Base-by-base conservation (phyloP, 129 eudicot genomes). In the Ambrosia artemisiifolia region DNA sequence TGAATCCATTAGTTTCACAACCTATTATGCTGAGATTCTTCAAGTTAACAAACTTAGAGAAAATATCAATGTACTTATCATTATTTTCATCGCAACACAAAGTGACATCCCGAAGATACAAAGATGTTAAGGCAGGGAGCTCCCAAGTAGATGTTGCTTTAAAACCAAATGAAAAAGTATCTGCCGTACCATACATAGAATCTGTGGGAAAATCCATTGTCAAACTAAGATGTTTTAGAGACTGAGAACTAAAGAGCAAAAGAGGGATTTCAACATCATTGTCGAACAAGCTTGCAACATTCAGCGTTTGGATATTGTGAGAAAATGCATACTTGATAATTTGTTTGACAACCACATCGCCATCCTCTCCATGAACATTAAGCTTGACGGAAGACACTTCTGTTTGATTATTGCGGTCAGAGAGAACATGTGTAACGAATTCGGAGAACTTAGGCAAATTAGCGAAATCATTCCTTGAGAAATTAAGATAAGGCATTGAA, bases 241-340 rank as follows among this genome's bases (percentile, higher is more conserved):
- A 55, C 63, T 6, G 57, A 9, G 81, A 77, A 46, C 76, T 70
- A 33, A 77, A 77, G 18, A 20, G 55, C 28, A 61, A 57, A 61
- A 44, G 69, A 65, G 76, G 66, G 16, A 61, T 49, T n/a, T 38
- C 11, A 36, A 36, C 34, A 70, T 61, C 20, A 4, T 10, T 34
- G n/a, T 36, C 35, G 32, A 34, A 51, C 1, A 1, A 3, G 49
- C 11, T 24, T 8, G 6, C 33, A 13, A 51, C 11, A 38, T 44
- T 62, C 10, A 70, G 43, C 38, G 70, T 32, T 33, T 67, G 68
- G 50, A 68, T 60, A 57, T 46, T 76, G 75, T 76, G 75, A 44
- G 80, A 60, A n/a, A 56, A 43, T 24, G 61, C 80, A 76, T 76
- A 76, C 35, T 35, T 28, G 14, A 67, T 49, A 56, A 76, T 57